Evolutionary conservation across 73 alveolate species (phyloP).

Genomic region (Breviolum minutum): DNA sequence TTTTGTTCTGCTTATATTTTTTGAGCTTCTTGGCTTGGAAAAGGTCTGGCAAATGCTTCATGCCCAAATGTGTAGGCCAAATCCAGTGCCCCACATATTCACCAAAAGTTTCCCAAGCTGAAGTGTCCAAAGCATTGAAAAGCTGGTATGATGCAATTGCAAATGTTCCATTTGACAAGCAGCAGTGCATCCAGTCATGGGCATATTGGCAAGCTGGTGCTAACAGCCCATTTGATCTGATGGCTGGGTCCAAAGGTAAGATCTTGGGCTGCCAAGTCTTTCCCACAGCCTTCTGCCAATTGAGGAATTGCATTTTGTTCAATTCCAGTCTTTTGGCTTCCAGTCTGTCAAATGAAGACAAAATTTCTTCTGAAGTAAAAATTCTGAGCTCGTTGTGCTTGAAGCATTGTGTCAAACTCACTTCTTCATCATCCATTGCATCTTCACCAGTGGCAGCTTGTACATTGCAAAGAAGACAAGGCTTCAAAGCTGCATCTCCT

Average conservation of each 20-base stretch:
- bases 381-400: not conserved
- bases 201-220: conserved; percentile 1
- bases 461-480: conserved; percentile 1
- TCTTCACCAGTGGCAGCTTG: not conserved
- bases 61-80: not conserved
- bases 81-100: not conserved
- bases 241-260: not conserved
- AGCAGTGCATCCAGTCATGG: conserved; percentile 17
- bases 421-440: not conserved
- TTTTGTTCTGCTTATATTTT: not conserved
- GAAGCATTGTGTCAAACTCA: not conserved
- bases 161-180: not conserved
- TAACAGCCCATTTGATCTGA: not conserved
- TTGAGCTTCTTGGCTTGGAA: not conserved
- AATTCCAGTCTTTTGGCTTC: not conserved
- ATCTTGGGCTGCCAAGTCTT: conserved; percentile 8
- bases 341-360: not conserved
- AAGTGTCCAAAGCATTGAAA: not conserved
- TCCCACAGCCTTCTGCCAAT: conserved; percentile 9
- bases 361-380: not conserved
- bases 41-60: conserved; percentile 3
- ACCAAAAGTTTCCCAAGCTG: conserved; percentile 10
- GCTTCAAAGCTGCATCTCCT: conserved; percentile 23
- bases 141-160: not conserved
- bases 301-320: not conserved